Percentiles rank a stretch among this genome's conserved stretches.
phyloP scores from a whole-genome alignment of 2,329 filamentous ascomycete species.

The Talaromyces sp. region DNA sequence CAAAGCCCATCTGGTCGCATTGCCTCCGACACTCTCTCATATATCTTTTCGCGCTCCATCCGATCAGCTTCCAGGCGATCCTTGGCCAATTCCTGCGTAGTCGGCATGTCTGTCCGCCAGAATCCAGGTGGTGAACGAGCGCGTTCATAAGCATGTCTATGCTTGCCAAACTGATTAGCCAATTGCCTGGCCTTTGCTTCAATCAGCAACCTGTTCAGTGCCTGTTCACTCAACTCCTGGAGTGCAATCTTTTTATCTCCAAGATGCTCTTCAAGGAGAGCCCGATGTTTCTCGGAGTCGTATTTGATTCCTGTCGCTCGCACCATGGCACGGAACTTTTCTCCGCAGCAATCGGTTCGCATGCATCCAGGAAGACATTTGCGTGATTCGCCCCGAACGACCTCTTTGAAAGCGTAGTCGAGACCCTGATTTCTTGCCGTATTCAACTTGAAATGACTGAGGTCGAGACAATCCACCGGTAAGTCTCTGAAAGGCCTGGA shows the following conservation, averaged over 20 bases:
- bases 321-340: conserved; percentile 66
- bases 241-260: conserved; percentile 39
- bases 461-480: conserved; percentile 55
- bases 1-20: conserved; percentile 72
- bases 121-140: conserved; percentile 76
- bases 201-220: conserved; percentile 62
- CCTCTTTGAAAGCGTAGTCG: conserved; percentile 69
- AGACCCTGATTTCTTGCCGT: conserved; percentile 66
- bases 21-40: conserved; percentile 75
- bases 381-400: conserved; percentile 68
- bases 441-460: conserved; percentile 80
- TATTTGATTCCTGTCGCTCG: conserved; percentile 31
- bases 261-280: conserved; percentile 53
- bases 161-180: conserved; percentile 72
- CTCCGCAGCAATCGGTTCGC: conserved; percentile 71
- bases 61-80: conserved; percentile 64
- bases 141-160: conserved; percentile 70
- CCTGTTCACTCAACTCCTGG: conserved; percentile 52
- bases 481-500: conserved; percentile 55
- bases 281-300: conserved; percentile 23
- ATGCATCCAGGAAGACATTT: conserved; percentile 71
- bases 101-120: conserved; percentile 87
- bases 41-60: conserved; percentile 61
- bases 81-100: conserved; percentile 71
- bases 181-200: conserved; percentile 71